Percentiles rank a stretch among this genome's conserved stretches.
Conservation (phyloP, 495 filamentous ascomycete species). For the Penicillium pancosmium region DNA sequence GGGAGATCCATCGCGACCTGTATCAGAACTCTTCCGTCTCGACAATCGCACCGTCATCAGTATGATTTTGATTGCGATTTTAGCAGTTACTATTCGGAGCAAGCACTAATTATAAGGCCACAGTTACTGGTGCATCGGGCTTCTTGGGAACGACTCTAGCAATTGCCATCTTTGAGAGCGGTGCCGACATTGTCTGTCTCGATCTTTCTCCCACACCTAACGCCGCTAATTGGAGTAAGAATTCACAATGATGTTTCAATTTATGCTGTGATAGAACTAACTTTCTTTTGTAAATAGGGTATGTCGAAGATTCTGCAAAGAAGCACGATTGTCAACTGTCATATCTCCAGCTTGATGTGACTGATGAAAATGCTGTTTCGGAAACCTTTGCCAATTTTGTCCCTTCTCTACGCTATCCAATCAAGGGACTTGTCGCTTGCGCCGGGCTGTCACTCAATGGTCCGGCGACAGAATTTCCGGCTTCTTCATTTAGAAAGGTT, state of each 20-base stretch:
- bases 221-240: slow-evolving; percentile 12
- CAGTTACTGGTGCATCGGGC: slow-evolving; percentile 65
- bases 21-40: slow-evolving; percentile 19
- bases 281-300: slow-evolving; percentile 9
- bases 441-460: slow-evolving; percentile 70
- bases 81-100: neutral
- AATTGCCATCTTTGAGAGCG: slow-evolving; percentile 66
- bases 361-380: slow-evolving; percentile 60
- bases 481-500: slow-evolving; percentile 57
- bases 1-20: slow-evolving; percentile 12
- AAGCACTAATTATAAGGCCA: neutral
- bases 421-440: slow-evolving; percentile 76
- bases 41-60: slow-evolving; percentile 18
- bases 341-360: slow-evolving; percentile 56
- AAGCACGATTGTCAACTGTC: slow-evolving; percentile 34
- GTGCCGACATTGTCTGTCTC: slow-evolving; percentile 58
- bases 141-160: slow-evolving; percentile 59
- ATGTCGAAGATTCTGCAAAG: slow-evolving; percentile 50
- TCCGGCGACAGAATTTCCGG: slow-evolving; percentile 61
- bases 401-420: slow-evolving; percentile 57
- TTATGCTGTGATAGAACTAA: neutral
- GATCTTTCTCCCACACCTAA: slow-evolving; percentile 54
- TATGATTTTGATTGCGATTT: neutral
- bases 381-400: slow-evolving; percentile 41
- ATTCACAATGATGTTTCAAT: neutral